Conservation (phyloP, 306 rosid species). For the Dryas alaskensis region DNA sequence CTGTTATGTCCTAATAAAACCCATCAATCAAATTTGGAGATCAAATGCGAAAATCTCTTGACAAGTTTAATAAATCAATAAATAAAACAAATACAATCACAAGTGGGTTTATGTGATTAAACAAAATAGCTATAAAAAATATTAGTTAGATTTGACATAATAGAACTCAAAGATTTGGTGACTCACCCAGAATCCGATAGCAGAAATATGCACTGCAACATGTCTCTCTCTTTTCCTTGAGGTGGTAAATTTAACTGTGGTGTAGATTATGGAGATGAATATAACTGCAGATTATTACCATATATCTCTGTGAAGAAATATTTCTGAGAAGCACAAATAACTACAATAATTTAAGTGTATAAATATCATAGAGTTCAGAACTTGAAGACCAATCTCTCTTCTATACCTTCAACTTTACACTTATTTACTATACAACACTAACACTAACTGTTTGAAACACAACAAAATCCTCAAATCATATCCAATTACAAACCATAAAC, state of each 20-base stretch:
- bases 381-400: not conserved
- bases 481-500: not conserved
- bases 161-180: not conserved
- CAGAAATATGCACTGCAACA: conserved; percentile 97
- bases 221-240: conserved; percentile 18
- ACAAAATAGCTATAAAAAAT: not conserved
- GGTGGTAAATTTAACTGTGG: not conserved
- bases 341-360: not conserved
- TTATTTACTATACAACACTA: not conserved
- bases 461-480: not conserved
- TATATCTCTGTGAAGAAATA: not conserved
- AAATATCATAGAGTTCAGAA: not conserved
- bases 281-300: not conserved
- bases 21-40: not conserved
- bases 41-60: not conserved
- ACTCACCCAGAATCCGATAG: conserved; percentile 91
- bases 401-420: not conserved
- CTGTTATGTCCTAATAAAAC: conserved; percentile 8
- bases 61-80: not conserved
- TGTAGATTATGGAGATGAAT: not conserved
- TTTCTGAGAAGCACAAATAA: not conserved
- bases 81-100: not conserved
- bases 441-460: not conserved
- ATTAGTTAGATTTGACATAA: too few species aligned
- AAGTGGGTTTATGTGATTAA: not conserved